Conservation (phyloP, 2,329 filamentous ascomycete genomes). For the Alternaria tenuissima region DNA sequence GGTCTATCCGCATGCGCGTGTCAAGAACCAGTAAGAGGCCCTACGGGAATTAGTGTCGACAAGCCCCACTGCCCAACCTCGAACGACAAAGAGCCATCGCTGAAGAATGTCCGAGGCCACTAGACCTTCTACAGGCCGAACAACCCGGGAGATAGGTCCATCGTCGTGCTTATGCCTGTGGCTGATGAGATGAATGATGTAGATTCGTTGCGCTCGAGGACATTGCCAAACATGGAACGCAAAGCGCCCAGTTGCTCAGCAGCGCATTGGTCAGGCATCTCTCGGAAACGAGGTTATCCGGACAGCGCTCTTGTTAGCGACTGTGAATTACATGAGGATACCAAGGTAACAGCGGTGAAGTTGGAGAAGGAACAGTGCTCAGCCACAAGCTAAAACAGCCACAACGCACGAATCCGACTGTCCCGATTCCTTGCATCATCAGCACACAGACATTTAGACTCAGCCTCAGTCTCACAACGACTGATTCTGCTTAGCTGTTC, state of each 20-base stretch:
- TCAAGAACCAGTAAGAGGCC: background rate
- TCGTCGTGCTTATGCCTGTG: constrained; percentile 1
- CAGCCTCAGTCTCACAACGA: constrained; percentile 22
- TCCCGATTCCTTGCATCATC: constrained; percentile 3
- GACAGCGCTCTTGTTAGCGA: background rate
- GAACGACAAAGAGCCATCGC: no score
- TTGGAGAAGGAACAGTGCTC: constrained; percentile 14
- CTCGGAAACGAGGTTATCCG: background rate
- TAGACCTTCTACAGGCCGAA: background rate
- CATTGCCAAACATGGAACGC: constrained; percentile 4
- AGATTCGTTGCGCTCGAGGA: background rate
- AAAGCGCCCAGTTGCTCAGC: background rate
- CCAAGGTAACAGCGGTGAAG: constrained; percentile 23
- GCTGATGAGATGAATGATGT: constrained; percentile 2
- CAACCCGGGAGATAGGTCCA: background rate
- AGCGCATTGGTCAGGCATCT: background rate
- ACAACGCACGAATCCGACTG: constrained; percentile 11
- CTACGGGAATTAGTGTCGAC: background rate
- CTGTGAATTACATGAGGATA: background rate
- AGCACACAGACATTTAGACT: constrained; percentile 11
- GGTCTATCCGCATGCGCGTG: background rate
- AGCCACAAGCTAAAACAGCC: constrained; percentile 25
- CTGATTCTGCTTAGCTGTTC: constrained; percentile 20
- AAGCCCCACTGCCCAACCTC: no score
- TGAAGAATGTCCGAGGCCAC: background rate